Base-by-base conservation (phyloP, 2,329 filamentous ascomycete genomes). In the Chrysoporthe deuterocubensis region DNA sequence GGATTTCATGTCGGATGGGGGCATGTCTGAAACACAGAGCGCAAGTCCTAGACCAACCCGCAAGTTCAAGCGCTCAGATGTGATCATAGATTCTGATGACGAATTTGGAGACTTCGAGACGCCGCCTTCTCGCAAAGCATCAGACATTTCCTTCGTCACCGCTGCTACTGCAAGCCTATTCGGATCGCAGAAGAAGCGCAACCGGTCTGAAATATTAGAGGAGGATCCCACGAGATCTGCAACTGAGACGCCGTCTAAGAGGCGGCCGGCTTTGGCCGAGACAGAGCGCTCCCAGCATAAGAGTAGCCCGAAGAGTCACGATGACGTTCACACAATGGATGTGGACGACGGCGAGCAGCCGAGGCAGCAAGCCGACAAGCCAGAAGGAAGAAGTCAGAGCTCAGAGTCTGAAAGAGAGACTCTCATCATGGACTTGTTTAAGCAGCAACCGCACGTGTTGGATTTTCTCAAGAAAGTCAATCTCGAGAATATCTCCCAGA, bases 21-120 rank as follows among this genome's bases (percentile, higher is more conserved):
- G 26, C 32, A 34, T 32, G 21, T 46, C 56, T 32, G 64, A 71
- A 32, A 62, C 68, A 5, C 68, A 71, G 46, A 72, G 70, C 54
- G 61, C 69, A 48, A 70, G 65, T 48, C 69, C 73, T 59, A 73
- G 65, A 67, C 71, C 69, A 40, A 70, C 69, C 4, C 73, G 68
- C 14, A 71, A 62, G 16, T 69, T 71, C 8, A 71, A 71, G 61
- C 71, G 62, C 58, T 68, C 66, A 40, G 74, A 75, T 44, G 75
- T 86, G 7, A 83, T 88, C 52, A 80, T 84, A 63, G 86, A 89
- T 71, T 89, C 86, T 0, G 63, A 65, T 34, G 56, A 65, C n/a
- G 63, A 65, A 6, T 8, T 21, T 57, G 86, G 88, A 56, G 85
- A 88, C 56, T 83, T 82, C 54, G 72, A 83, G 6, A 81, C 81